Conservation (phyloP, 2,329 filamentous ascomycete genomes). For the Teratosphaeria gauchensis region DNA sequence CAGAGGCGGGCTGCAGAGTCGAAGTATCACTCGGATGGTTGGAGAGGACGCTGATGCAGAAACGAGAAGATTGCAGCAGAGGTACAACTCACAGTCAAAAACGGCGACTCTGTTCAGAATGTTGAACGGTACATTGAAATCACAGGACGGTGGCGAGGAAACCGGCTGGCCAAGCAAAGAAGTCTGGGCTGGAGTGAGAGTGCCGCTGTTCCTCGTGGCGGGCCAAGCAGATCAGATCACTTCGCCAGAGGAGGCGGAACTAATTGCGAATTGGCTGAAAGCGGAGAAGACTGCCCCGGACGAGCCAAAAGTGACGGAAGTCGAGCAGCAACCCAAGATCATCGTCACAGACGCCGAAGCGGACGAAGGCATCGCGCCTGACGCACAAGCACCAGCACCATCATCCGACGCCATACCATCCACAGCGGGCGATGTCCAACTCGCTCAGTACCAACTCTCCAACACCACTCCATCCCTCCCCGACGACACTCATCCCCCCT, state of each 20-base stretch:
- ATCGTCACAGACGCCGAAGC: neutral
- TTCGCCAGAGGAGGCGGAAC: conserved; percentile 58
- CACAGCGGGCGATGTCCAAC: conserved; percentile 8
- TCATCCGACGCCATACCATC: conserved; percentile 1
- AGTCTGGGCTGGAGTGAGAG: conserved; percentile 60
- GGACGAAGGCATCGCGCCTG: neutral
- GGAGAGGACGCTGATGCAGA: conserved; percentile 56
- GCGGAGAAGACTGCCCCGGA: neutral
- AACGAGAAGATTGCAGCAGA: conserved; percentile 57
- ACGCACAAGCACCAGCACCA: neutral
- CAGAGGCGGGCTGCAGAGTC: conserved; percentile 65
- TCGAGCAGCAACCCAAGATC: neutral
- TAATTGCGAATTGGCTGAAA: conserved; percentile 45
- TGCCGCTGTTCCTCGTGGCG: conserved; percentile 69
- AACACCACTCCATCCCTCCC: neutral
- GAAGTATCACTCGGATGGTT: conserved; percentile 70
- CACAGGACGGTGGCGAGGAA: neutral
- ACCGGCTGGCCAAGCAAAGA: conserved; percentile 46
- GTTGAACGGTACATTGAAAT: conserved; percentile 56
- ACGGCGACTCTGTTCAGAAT: conserved; percentile 77
- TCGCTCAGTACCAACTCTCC: conserved; percentile 3
- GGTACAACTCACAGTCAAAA: conserved; percentile 73
- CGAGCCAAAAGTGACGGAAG: neutral
- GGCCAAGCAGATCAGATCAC: conserved; percentile 70
- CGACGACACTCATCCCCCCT: too few species aligned